Evolutionary conservation across 495 filamentous ascomycete genomes (phyloP), one percentile per base, ranked within the genome.

Genomic region (Podospora pseudoanserina): DNA sequence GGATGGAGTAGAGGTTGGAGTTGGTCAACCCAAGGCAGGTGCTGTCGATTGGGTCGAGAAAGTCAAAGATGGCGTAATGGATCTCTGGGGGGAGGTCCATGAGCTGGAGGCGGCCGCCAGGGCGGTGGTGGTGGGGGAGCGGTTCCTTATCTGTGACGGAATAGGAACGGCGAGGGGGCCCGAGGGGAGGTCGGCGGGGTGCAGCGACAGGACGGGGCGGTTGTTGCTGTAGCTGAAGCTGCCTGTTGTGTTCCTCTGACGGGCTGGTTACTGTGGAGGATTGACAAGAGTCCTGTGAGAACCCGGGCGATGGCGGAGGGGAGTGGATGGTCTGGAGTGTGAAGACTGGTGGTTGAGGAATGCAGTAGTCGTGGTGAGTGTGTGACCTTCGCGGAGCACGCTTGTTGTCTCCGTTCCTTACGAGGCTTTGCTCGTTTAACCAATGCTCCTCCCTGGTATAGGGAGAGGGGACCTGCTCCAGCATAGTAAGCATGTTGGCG

Each of bases 51-150:
- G 83, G 79, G 70, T 84, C 81, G 28, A 90, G 80, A 71, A 82
- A 81, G 69, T 82, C 77, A 67, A 84, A 79, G 68, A 90, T 81
- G 60, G 82, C 77, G 59, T 81, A 79, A 64, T 88, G 87, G 15
- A 90, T 74, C 72, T 90, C 88, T 0, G 82, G 72, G 15, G 88
- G 87, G 19, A 90, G 81, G 53, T 82, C 78, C 27, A 77, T 60
- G n/a, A 86, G 72, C 11, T 73, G 73, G 4, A 83, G 67, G 16
- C 72, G 68, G 26, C 74, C 54, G 3, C 78, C 78, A 0, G 79
- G 80, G 58, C 68, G 70, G 63, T 81, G 78, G 30, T 77, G 78
- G 53, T 77, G 74, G 18, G 81, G 80, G 6, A 82, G 67, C 0
- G 81, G 81, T 65, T 82, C 79, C 27, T 78, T 76, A 74, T 83